Evolutionary conservation across 2,329 filamentous ascomycete genomes (phyloP).

Genomic region (Aschersonia sp.): DNA sequence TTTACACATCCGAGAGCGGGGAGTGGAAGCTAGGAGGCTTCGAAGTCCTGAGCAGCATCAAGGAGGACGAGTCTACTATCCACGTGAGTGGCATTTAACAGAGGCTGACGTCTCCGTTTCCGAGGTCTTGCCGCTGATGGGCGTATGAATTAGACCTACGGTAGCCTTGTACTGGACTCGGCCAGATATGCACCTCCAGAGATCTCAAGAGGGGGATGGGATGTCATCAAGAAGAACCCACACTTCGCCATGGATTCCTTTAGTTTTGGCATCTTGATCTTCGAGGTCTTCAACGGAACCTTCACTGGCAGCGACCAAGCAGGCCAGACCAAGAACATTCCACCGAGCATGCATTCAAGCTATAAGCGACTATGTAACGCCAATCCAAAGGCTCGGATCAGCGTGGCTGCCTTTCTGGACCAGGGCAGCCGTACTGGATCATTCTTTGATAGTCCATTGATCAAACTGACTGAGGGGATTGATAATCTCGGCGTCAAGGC

Average conservation of each 20-base stretch:
- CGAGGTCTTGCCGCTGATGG: too few species aligned
- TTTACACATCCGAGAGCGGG: constrained; percentile 90
- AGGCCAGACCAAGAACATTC: constrained; percentile 73
- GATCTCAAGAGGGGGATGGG: constrained; percentile 78
- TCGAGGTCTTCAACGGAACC: constrained; percentile 81
- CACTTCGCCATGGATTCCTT: constrained; percentile 77
- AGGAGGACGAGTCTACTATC: constrained; percentile 87
- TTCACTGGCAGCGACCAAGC: constrained; percentile 67
- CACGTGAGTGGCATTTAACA: constrained; percentile 39
- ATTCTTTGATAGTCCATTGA: constrained; percentile 88
- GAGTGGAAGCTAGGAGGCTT: constrained; percentile 97
- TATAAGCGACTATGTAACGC: constrained; percentile 83
- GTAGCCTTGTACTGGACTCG: constrained; percentile 74
- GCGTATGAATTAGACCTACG: constrained; percentile 49
- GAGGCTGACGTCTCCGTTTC: background rate
- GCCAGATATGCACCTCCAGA: constrained; percentile 79
- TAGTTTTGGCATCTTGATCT: constrained; percentile 69
- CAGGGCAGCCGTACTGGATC: constrained; percentile 70
- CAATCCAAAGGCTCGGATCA: constrained; percentile 80
- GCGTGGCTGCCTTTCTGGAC: constrained; percentile 73
- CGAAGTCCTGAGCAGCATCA: constrained; percentile 85
- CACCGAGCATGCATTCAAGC: constrained; percentile 74
- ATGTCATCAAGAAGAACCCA: constrained; percentile 70
- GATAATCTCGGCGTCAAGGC: constrained; percentile 85
- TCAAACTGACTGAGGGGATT: constrained; percentile 82